A percentile compares a stretch with the other conserved stretches of the same genome.
Evolutionary conservation across 73 alveolate species (phyloP).

Genomic region (Tetrahymena thermophila): DNA sequence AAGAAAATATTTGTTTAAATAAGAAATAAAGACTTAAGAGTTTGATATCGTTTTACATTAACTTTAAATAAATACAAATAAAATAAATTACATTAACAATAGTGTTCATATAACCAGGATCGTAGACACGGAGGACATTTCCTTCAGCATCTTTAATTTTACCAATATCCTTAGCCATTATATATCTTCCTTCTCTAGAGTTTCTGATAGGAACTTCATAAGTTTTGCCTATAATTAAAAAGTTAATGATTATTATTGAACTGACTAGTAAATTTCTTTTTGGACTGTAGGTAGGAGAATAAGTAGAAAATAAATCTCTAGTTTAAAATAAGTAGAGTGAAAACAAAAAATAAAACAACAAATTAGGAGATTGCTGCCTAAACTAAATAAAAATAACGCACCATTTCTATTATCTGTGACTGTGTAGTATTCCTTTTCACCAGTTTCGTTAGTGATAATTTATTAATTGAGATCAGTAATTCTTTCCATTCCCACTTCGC

Average conservation of each 20-base stretch:
- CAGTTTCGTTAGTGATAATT: not conserved
- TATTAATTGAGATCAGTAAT: not conserved
- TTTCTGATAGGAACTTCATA: slow-evolving; percentile 21
- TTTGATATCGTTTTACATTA: not conserved
- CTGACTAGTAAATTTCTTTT: not conserved
- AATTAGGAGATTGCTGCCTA: not conserved
- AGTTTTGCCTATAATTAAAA: not conserved
- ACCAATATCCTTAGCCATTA: slow-evolving; percentile 59
- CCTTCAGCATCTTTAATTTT: slow-evolving; percentile 57
- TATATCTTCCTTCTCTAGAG: slow-evolving; percentile 44
- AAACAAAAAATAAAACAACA: not conserved
- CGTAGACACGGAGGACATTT: slow-evolving; percentile 67
- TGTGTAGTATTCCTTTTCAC: not conserved
- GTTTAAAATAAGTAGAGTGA: not conserved
- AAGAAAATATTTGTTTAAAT: not conserved
- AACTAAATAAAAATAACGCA: not conserved
- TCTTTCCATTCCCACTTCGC: not conserved
- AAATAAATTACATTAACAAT: slow-evolving; percentile 50
- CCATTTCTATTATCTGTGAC: slow-evolving; percentile 47
- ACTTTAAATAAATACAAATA: not conserved
- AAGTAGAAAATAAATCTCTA: not conserved
- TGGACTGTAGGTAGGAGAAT: not conserved
- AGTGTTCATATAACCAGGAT: slow-evolving; percentile 83
- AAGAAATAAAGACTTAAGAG: not conserved
- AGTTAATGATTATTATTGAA: not conserved